A percentile compares a stretch with the other conserved stretches of the same genome.
Evolutionary conservation across 1,284 basidiomycete species (phyloP).

Genomic region (Singerocomus inundabilis): DNA sequence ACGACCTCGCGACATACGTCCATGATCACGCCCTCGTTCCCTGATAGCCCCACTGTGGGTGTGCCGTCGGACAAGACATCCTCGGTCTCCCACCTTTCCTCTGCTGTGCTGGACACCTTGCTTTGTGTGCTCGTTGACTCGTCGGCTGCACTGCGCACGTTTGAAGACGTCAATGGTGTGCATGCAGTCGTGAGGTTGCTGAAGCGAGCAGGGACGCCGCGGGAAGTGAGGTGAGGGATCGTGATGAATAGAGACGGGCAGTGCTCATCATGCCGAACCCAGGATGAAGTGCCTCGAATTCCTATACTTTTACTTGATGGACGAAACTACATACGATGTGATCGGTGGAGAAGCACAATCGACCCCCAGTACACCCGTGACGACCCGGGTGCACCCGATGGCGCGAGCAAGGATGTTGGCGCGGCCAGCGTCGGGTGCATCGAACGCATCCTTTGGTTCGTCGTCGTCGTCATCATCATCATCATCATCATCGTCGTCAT

Average conservation of each 20-base stretch:
- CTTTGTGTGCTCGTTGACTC: constrained; percentile 84
- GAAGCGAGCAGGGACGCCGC: constrained; percentile 76
- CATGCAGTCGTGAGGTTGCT: constrained; percentile 80
- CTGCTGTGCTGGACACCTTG: constrained; percentile 75
- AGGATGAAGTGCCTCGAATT: constrained; percentile 95
- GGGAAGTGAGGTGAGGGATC: constrained; percentile 72
- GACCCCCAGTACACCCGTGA: constrained; percentile 30
- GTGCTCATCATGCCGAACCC: constrained; percentile 7
- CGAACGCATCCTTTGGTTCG: constrained; percentile 37
- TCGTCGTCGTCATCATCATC: constrained; percentile 41
- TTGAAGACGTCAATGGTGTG: constrained; percentile 74
- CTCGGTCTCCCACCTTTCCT: constrained; percentile 44
- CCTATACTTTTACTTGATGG: constrained; percentile 87
- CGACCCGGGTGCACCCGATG: constrained; percentile 36
- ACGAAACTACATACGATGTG: constrained; percentile 53
- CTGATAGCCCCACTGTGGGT: constrained; percentile 13
- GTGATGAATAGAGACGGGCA: neutral
- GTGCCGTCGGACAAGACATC: constrained; percentile 24
- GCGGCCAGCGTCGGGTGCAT: constrained; percentile 18
- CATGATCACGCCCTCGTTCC: constrained; percentile 33
- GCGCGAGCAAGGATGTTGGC: constrained; percentile 28
- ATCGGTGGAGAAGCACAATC: constrained; percentile 14
- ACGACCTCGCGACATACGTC: constrained; percentile 61
- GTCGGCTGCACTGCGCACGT: constrained; percentile 64
- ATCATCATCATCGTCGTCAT: too few species aligned